phyloP scores from a whole-genome alignment of 345 rosid species.

The Gossypium stocksii region DNA sequence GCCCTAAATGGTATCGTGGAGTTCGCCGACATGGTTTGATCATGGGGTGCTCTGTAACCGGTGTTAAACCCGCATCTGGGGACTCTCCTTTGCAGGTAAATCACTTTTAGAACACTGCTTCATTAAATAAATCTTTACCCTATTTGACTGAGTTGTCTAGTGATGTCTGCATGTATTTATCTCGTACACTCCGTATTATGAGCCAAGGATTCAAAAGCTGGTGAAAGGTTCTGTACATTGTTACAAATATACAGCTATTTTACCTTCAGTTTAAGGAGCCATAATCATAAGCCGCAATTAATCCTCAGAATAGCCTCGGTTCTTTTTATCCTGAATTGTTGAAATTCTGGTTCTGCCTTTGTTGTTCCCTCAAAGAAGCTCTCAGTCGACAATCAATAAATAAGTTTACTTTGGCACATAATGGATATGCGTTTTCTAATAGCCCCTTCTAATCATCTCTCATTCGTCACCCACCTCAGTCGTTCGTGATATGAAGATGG shows the following conservation, averaged over 20 bases:
- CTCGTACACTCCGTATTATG: background rate
- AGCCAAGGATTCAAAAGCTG: background rate
- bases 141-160: background rate
- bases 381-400: too few species aligned
- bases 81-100: slow-evolving; percentile 95
- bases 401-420: background rate
- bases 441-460: background rate
- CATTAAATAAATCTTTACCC: background rate
- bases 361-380: too few species aligned
- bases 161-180: background rate
- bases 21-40: slow-evolving; percentile 95
- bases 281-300: background rate
- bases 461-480: background rate
- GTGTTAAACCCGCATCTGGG: slow-evolving; percentile 89
- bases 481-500: background rate
- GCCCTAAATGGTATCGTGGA: slow-evolving; percentile 99
- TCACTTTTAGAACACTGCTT: background rate
- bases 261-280: background rate
- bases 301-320: background rate
- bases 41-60: slow-evolving; percentile 98
- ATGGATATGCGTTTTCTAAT: background rate
- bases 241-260: background rate
- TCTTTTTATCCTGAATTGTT: background rate
- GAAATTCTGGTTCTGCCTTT: background rate
- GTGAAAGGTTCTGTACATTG: background rate